Evolutionary conservation across 306 rosid genomes (phyloP), one percentile per base, ranked within the genome.

Genomic region (Acacia crassicarpa): DNA sequence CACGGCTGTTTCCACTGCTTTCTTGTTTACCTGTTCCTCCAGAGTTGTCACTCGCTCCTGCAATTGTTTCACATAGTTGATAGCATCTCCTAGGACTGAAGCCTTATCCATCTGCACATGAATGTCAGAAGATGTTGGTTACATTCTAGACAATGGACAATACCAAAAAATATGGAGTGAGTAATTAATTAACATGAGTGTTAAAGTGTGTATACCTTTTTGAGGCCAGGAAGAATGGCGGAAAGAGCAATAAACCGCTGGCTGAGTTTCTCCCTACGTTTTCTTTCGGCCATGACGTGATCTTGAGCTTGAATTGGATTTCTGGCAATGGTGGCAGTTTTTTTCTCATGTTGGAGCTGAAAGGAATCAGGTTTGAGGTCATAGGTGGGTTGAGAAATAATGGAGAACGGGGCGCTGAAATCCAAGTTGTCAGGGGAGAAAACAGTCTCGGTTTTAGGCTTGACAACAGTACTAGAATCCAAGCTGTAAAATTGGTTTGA

Each of bases 261-360:
- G 80, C 89, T 91, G 86, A 95, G 98, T 68, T 93, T 95, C 83
- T 93, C 97, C 61, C 98, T 81, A 53, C 98, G 82, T 78, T 90
- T 91, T 83, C 98, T 81, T 81, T 95, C 98, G 0, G 98, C 97
- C 4, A 91, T 38, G 44, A 93, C 90, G 63, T 95, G 98, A 78
- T 93, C 98, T 78, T 90, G 90, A 44, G 97, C 84, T 70, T 87
- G 94, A 56, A 25, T 8, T 3, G 84, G 66, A 11, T 73, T 87
- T 62, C 90, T 79, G 51, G 81, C 41, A 9, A 74, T 38, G 0
- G 33, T 3, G 51, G 53, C 25, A 2, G 41, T 22, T 33, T 86
- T 89, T 72, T 41, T 75, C 15, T 81, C 77, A 19, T 44, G 49
- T 63, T 35, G 77, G n/a, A 75, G 75, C 23, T 78, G 30, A 63